Base-by-base conservation (phyloP, 176 grass and related monocot species). In the Triticum urartu region DNA sequence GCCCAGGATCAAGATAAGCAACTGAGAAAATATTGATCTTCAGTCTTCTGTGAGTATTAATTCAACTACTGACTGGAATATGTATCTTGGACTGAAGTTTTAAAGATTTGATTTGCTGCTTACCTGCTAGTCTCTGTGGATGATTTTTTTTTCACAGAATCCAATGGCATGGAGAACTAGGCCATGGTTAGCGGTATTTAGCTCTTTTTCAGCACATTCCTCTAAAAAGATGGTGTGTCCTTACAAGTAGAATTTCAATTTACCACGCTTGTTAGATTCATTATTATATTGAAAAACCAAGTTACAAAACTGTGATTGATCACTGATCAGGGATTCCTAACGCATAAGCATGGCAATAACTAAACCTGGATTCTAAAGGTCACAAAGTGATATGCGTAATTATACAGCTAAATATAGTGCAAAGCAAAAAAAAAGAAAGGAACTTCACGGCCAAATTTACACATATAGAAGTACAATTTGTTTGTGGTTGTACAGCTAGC, bases 61-160 rank as follows among this genome's bases (percentile, higher is more conserved):
- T 64, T 86, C 20, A 81, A 71, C 52, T 47, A 75, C 15, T 87
- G 47, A 82, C 26, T 61, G n/a, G 43, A 85, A 52, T 75, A 28
- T 82, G 56, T 11, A 77, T 26, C 7, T 82, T 35, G 2, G 24
- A 62, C 18, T 45, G 7, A 83, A 83, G 5, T 70, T 68, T 54
- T 40, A 8, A 87, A 77, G 77, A 34, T 78, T 33, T 66, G 58
- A 39, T 48, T 76, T n/a, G 34, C 22, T 59, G 22, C 28, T 60
- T 86, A 24, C 47, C 40, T 78, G 38, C 30, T 66, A 64, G 15
- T 58, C 69, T 75, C 5, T 11, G 25, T 59, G 22, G 20, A 11
- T 25, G 59, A 11, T 43, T 40, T 5, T 74, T 66, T 74, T 67
- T 62, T 22, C 50, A 48, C 38, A 33, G 1, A 72, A 86, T 78